Conservation (phyloP, 352 stramenopile species). For the Elongisporangium prolatum region DNA sequence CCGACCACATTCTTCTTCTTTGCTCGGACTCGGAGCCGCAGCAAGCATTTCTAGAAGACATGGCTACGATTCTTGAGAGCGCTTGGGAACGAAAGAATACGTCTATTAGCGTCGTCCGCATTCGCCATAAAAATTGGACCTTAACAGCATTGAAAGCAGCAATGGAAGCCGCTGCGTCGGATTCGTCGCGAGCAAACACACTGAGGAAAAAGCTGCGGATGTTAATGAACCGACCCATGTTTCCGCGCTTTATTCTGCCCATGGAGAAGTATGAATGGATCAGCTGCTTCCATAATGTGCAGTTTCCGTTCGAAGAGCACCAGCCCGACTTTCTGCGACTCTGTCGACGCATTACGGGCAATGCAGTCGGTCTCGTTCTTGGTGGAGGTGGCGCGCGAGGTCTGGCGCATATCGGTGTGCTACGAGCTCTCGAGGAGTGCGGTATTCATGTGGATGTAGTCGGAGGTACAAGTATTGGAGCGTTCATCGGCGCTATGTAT, state of each 20-base stretch:
- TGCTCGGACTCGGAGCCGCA: slow-evolving; percentile 70
- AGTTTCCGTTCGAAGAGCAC: slow-evolving; percentile 73
- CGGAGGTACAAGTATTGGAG: slow-evolving; percentile 89
- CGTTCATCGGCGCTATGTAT: slow-evolving; percentile 82
- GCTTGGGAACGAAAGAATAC: slow-evolving; percentile 74
- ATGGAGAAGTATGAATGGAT: slow-evolving; percentile 89
- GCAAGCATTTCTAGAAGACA: slow-evolving; percentile 66
- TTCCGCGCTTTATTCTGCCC: slow-evolving; percentile 64
- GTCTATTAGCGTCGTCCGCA: slow-evolving; percentile 71
- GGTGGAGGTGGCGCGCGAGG: slow-evolving; percentile 91
- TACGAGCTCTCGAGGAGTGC: slow-evolving; percentile 90
- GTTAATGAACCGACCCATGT: slow-evolving; percentile 46
- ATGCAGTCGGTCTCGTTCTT: slow-evolving; percentile 91
- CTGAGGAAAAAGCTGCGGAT: slow-evolving; percentile 60
- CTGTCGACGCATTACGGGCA: slow-evolving; percentile 88
- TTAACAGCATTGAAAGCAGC: slow-evolving; percentile 48
- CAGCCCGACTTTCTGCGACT: slow-evolving; percentile 79
- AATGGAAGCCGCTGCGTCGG: slow-evolving; percentile 32
- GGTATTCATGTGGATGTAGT: slow-evolving; percentile 93
- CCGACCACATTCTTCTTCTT: slow-evolving; percentile 78
- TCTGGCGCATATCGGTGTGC: slow-evolving; percentile 92
- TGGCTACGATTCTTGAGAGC: slow-evolving; percentile 54
- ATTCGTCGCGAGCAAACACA: slow-evolving; percentile 41
- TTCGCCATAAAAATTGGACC: slow-evolving; percentile 76
- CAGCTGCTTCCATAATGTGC: slow-evolving; percentile 82